Evolutionary conservation across 108 stramenopile genomes (phyloP).

Genomic region (Aureococcus anophagefferens): DNA sequence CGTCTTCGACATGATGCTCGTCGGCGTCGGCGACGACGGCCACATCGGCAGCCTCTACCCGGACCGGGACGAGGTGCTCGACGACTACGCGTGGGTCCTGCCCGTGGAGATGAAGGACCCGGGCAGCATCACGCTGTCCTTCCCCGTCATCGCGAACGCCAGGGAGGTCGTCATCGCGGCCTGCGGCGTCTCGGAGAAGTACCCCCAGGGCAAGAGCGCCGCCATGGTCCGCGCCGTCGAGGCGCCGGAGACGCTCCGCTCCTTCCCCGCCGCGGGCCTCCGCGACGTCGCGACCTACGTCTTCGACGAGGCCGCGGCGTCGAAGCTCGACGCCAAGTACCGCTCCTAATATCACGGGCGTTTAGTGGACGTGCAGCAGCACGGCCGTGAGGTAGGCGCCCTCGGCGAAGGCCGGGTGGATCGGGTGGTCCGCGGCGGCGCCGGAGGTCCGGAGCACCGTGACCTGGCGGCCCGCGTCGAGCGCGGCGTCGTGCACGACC

Average conservation of each 20-base stretch:
- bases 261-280: constrained; percentile 54
- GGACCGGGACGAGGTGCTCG: constrained; percentile 43
- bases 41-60: constrained; percentile 67
- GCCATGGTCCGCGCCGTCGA: constrained; percentile 63
- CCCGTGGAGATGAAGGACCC: constrained; percentile 57
- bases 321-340: no score
- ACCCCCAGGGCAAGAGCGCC: constrained; percentile 60
- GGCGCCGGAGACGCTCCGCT: constrained; percentile 38
- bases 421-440: constrained; percentile 27
- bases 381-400: constrained; percentile 30
- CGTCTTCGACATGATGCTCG: constrained; percentile 60
- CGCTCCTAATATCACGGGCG: neutral
- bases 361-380: constrained; percentile 15
- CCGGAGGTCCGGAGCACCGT: constrained; percentile 16
- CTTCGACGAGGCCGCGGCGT: neutral
- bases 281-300: neutral
- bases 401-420: constrained; percentile 26
- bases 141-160: constrained; percentile 59
- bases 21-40: constrained; percentile 73
- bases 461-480: neutral
- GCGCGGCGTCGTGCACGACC: neutral
- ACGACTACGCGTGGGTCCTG: constrained; percentile 34
- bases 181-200: constrained; percentile 56
- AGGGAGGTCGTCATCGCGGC: constrained; percentile 59
- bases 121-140: constrained; percentile 52